Evolutionary conservation across 1,284 basidiomycete species (phyloP).

Genomic region (Austropuccinia psidii): DNA sequence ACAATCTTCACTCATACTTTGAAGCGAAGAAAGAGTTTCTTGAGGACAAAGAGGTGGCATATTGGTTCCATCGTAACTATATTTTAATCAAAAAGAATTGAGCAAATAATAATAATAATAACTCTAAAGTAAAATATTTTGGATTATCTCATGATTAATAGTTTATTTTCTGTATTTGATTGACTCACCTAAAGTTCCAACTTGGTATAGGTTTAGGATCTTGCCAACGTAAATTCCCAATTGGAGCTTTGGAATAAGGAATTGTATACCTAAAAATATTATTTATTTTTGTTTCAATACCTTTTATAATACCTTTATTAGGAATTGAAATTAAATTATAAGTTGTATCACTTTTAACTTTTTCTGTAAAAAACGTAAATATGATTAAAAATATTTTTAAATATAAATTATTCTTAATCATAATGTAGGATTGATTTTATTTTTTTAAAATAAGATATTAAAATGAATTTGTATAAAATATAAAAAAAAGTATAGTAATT

Average conservation of each 20-base stretch:
- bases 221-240: not conserved
- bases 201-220: not conserved
- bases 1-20: conserved; percentile 21
- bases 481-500: no score
- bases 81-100: not conserved
- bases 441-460: no score
- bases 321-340: no score
- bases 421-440: no score
- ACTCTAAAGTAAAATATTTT: not conserved
- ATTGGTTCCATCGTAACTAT: conserved; percentile 1
- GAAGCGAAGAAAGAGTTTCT: not conserved
- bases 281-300: not conserved
- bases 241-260: not conserved
- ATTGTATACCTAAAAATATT: not conserved
- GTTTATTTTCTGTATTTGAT: no score
- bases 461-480: no score
- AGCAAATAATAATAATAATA: not conserved
- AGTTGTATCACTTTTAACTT: no score
- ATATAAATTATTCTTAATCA: no score
- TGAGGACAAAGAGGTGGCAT: not conserved
- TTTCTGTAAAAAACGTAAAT: no score
- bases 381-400: no score
- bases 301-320: not conserved
- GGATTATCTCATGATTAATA: no score
- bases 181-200: not conserved